These are phyloP conservation scores for Pichia sp. DNA, from an alignment of 1,139 yeast genomes.

Conservation along the genomic window DNA sequence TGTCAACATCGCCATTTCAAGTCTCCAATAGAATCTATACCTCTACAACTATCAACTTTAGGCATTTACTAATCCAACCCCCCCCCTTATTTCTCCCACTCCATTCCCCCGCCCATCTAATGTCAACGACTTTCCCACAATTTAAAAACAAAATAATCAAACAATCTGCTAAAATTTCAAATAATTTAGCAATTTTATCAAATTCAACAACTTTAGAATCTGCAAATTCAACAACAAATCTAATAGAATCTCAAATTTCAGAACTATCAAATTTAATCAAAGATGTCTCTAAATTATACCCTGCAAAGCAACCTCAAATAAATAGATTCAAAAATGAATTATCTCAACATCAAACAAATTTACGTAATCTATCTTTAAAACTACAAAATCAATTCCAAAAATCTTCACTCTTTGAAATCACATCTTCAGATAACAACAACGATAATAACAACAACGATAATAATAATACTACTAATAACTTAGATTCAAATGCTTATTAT, in stretches of 20 bases:
- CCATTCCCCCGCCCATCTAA: too few species aligned
- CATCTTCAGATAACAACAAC: conserved; percentile 38
- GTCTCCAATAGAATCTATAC: neutral
- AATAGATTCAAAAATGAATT: conserved; percentile 75
- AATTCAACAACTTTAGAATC: conserved; percentile 47
- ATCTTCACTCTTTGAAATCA: neutral
- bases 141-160: conserved; percentile 48
- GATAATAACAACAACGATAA: conserved; percentile 15
- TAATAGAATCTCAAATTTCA: conserved; percentile 18
- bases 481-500: conserved; percentile 33
- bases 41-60: neutral
- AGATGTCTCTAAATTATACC: conserved; percentile 36
- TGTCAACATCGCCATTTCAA: neutral
- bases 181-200: conserved; percentile 44
- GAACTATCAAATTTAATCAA: conserved; percentile 42
- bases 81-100: too few species aligned
- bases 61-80: neutral
- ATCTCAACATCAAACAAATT: conserved; percentile 33
- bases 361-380: neutral
- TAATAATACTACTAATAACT: too few species aligned
- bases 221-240: conserved; percentile 19
- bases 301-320: conserved; percentile 60
- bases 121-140: conserved; percentile 33
- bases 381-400: neutral
- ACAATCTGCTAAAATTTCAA: conserved; percentile 50